Evolutionary conservation across 306 rosid genomes (phyloP), one percentile per base, ranked within the genome.

Genomic region (Dryas drummondii): DNA sequence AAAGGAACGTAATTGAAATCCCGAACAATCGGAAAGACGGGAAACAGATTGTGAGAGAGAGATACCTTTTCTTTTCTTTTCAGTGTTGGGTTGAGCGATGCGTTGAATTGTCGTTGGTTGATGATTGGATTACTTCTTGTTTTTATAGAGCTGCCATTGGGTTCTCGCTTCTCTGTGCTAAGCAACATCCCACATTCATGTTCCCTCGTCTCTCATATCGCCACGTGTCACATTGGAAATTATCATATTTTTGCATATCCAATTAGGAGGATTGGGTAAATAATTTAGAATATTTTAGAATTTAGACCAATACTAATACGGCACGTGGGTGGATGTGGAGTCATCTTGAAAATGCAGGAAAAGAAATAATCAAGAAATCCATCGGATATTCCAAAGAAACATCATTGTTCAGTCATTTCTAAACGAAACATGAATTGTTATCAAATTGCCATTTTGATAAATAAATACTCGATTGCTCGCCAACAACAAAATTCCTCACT

Each of bases 71-170:
- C 65, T 32, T 14, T 46, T 47, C 37, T 5, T 46, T 7, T 6
- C 48, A 40, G 48, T 27, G 47, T 32, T 53, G 62, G 22, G 40
- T 70, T 17, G 62, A 16, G 32, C 40, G 32, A 72, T 27, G 67
- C 68, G 68, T 72, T 72, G 68, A 59, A 47, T 59, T 5, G 49
- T 15, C 32, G 66, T 19, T 42, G 52, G 54, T 4, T 41, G 37
- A 47, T 32, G 76, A n/a, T 22, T 55, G 15, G 40, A 2, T 55
- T 6, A 45, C 58, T 42, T 8, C 44, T 41, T 44, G 7, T 14
- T 19, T 72, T 45, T 58, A 59, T 27, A 27, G 47, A 57, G 9
- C 76, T 62, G 16, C 4, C 54, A 44, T 14, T 52, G 78, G 71
- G 70, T 74, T 53, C 37, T 13, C 19, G 54, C 63, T 75, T 17